Conservation (phyloP, 768 basidiomycete genomes). For the Tulasnella calospora region DNA sequence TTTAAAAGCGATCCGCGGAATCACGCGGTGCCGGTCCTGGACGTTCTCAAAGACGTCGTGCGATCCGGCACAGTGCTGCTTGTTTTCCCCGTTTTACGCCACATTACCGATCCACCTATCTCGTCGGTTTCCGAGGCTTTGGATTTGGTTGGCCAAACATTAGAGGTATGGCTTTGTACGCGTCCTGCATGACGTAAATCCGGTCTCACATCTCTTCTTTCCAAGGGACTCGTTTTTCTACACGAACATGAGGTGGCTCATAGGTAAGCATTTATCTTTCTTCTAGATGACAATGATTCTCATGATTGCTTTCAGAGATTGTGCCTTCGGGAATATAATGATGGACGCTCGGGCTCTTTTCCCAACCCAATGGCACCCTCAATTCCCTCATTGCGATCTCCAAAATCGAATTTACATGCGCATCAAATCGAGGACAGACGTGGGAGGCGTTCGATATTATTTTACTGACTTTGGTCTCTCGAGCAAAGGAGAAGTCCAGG, state of each 20-base stretch:
- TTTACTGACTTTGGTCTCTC: slow-evolving; percentile 13
- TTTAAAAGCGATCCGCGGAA: neutral
- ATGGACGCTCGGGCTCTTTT: slow-evolving; percentile 16
- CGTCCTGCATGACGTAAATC: no score
- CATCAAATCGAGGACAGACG: neutral
- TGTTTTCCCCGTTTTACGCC: slow-evolving; percentile 3
- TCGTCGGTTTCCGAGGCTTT: neutral
- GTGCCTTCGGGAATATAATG: neutral
- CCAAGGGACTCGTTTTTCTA: slow-evolving; percentile 7
- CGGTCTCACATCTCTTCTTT: neutral
- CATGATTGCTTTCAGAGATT: neutral
- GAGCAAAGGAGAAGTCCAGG: neutral
- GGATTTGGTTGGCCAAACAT: slow-evolving; percentile 5
- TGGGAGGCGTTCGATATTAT: slow-evolving; percentile 15
- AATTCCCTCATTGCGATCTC: neutral
- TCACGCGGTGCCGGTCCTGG: neutral
- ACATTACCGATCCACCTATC: neutral
- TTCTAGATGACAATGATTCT: neutral
- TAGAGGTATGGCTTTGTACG: neutral
- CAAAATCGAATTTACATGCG: neutral
- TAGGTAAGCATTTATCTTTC: neutral
- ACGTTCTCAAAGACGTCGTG: neutral
- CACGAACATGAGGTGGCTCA: slow-evolving; percentile 14
- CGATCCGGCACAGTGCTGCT: neutral
- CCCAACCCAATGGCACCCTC: neutral